phyloP scores from a whole-genome alignment of 805 yeast genomes.

The Barnettozyma populi region DNA sequence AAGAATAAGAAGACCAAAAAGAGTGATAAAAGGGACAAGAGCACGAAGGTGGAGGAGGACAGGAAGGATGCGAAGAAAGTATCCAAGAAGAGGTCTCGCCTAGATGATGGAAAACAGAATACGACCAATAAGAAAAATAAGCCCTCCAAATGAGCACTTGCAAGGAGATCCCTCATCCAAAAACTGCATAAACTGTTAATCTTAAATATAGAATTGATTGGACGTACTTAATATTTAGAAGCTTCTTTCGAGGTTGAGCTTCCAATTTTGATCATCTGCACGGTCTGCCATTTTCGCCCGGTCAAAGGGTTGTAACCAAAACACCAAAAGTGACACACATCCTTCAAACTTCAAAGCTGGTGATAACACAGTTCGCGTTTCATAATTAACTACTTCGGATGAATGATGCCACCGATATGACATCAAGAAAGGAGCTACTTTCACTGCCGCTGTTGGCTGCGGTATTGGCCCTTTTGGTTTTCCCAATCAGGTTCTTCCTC shows the following conservation, averaged over 20 bases:
- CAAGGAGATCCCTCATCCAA: not conserved
- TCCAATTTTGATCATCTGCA: not conserved
- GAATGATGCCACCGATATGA: not conserved
- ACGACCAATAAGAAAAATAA: slow-evolving; percentile 1
- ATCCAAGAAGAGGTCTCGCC: slow-evolving; percentile 3
- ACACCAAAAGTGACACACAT: not conserved
- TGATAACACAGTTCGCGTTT: no score
- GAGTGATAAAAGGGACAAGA: no score
- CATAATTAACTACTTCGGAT: not conserved
- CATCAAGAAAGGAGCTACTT: not conserved
- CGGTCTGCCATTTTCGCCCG: not conserved
- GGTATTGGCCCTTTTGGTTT: not conserved
- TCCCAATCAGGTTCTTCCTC: not conserved
- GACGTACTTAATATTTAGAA: no score
- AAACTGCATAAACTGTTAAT: not conserved
- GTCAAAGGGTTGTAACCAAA: not conserved
- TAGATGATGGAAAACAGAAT: not conserved
- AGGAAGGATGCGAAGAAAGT: slow-evolving; percentile 14
- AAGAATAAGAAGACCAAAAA: slow-evolving; percentile 19
- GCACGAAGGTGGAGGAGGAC: slow-evolving; percentile 25
- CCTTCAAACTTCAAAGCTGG: no score
- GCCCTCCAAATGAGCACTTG: not conserved
- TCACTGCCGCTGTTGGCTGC: not conserved
- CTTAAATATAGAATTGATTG: not conserved
- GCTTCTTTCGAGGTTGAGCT: not conserved